Evolutionary conservation across 2,329 filamentous ascomycete genomes (phyloP), one percentile per base, ranked within the genome.

Genomic region (Phialophora macrospora): DNA sequence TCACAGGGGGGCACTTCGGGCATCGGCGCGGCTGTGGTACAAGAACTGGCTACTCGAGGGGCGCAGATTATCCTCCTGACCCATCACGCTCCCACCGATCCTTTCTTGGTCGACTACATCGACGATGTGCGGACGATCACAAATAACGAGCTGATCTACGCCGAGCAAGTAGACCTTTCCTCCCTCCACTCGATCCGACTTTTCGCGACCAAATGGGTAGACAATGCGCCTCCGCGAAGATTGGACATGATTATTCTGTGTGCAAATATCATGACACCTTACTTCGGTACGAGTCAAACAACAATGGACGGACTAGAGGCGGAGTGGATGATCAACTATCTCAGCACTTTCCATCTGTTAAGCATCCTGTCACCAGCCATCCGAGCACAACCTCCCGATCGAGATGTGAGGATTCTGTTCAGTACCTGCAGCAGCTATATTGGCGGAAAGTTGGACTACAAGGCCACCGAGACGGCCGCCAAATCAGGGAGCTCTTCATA

Each of bases 121-220:
- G 89, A 96, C 72, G 94, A 97, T 76, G 79, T 99, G 49, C 90
- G 96, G 62, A 82, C 84, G 30, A 82, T 84, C 61, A 92, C 92
- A 7, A 84, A 86, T 34, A 98, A 98, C 79, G 84, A 93, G 65
- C 84, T 99, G 74, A 92, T 99, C 72, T 98, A 96, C 74, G 93
- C 95, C 66, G 95, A 99, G 78, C 91, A 97, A 79, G 92, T 97
- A 72, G 93, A 99, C 75, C 86, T 99, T 30, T 81, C 89, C 12
- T 94, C 90, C 17, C 82, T 99, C n/a, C 88, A 97, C 77, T 96
- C 91, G 77, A 89, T 99, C 72, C 90, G 95, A 46, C 85, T 89
- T 68, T 99, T 99, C 76, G 95, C 95, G 12, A 99, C 95, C 0
- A 94, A 92, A 81, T 99, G 96, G 94, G 92, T 99, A 71, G 94